Conservation (phyloP, 2,329 filamentous ascomycete species). For the Lachnellula arida region DNA sequence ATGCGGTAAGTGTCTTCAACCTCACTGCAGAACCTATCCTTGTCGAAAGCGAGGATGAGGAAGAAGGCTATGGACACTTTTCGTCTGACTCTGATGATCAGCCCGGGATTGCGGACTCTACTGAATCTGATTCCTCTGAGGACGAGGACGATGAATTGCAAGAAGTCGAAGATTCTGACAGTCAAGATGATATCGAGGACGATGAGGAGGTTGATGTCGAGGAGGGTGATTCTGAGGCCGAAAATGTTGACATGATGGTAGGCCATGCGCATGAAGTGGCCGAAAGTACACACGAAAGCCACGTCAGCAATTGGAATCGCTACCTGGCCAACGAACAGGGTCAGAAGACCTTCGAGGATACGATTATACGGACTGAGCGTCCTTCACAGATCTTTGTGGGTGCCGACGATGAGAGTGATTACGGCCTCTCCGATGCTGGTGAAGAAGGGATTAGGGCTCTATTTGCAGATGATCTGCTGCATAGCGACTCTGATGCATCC, state of each 20-base stretch:
- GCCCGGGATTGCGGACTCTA: neutral
- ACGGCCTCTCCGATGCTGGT: slow-evolving; percentile 24
- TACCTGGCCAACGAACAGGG: neutral
- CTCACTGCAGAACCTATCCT: slow-evolving; percentile 15
- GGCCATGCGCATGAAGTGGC: neutral
- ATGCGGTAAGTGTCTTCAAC: slow-evolving; percentile 4
- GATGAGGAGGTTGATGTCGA: slow-evolving; percentile 6
- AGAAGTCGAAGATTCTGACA: slow-evolving; percentile 6
- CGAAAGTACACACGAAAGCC: no score
- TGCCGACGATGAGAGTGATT: slow-evolving; percentile 19
- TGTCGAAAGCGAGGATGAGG: slow-evolving; percentile 13
- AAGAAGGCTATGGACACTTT: slow-evolving; percentile 6
- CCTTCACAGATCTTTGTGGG: neutral
- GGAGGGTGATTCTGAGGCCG: slow-evolving; percentile 2
- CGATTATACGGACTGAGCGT: neutral
- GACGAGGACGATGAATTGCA: neutral
- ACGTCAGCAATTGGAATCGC: no score
- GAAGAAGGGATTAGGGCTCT: slow-evolving; percentile 21
- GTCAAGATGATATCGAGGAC: slow-evolving; percentile 7
- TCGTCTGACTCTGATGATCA: slow-evolving; percentile 15
- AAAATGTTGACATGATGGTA: neutral
- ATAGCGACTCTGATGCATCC: neutral
- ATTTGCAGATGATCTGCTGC: slow-evolving; percentile 13
- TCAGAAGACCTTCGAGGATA: neutral
- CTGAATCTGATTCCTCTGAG: slow-evolving; percentile 2